Base-by-base conservation (phyloP, 495 filamentous ascomycete species). In the Trichodelitschia bisporula region DNA sequence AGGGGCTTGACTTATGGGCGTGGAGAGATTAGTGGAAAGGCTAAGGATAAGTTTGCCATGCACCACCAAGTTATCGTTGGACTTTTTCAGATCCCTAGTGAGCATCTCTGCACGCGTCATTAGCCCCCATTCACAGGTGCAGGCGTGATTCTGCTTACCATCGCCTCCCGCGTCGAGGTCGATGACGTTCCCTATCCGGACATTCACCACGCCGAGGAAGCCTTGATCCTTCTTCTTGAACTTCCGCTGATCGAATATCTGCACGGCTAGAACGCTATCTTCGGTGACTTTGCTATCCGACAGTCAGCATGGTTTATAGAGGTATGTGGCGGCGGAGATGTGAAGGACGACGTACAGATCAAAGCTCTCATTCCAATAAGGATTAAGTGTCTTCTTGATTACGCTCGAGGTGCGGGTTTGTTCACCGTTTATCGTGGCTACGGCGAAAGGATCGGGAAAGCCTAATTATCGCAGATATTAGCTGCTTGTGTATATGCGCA, bases 211-310 rank as follows among this genome's bases (percentile, higher is more conserved):
- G 21, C 86, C 86, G 14, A 97, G 65, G 42, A 97, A 97, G 1
- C 86, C 86, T 49, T 97, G 86, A 43, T 95, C 86, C 77, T 95
- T 97, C 64, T 97, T 97, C 59, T 97, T 97, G 59, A 95, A 97
- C 52, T 97, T 97, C 60, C 93, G 95, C 51, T 97, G 86, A 49
- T 97, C 86, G 44, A 97, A 97, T 28, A 97, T 91, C 49, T 97
- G 86, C 25, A 97, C 80, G 13, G 84, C 83, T 14, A 97, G 65
- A 40, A 95, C 93, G 46, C 80, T 91, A 40, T 91, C 82, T 44
- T 95, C 86, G 29, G 68, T 77, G 33, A 74, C 84, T 50, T 61
- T 61, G 56, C 83, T 93, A n/a, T n/a, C n/a, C n/a, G n/a, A n/a
- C n/a, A n/a, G n/a, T n/a, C n/a, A n/a, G n/a, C n/a, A n/a, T 32